Conservation (phyloP, 352 stramenopile species). For the Phytophthora pluvialis region DNA sequence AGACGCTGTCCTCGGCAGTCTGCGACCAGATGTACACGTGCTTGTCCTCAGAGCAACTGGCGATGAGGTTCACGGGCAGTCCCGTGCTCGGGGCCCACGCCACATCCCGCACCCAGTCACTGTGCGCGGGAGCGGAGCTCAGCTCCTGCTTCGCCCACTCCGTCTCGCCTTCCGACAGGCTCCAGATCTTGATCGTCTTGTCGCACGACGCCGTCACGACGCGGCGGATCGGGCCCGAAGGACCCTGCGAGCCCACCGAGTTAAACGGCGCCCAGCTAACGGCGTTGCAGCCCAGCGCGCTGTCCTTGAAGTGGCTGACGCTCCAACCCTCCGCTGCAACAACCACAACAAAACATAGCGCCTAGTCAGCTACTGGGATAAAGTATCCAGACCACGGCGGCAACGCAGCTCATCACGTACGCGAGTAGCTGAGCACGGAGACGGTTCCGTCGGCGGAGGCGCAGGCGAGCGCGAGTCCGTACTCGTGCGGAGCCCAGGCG, state of each 20-base stretch:
- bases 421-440: constrained; percentile 84
- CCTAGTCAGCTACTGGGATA: background rate
- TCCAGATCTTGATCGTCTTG: constrained; percentile 98
- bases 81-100: constrained; percentile 96
- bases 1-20: constrained; percentile 68
- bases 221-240: constrained; percentile 60
- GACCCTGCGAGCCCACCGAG: constrained; percentile 58
- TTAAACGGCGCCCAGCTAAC: constrained; percentile 96
- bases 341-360: constrained; percentile 8
- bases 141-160: constrained; percentile 86
- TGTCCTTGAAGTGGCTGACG: constrained; percentile 94
- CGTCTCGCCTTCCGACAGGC: constrained; percentile 67
- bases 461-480: constrained; percentile 93
- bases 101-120: constrained; percentile 97
- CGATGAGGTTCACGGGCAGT: constrained; percentile 94
- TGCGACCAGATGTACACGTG: constrained; percentile 97
- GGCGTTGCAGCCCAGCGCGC: constrained; percentile 95
- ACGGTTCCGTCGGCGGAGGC: constrained; percentile 96
- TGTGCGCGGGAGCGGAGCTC: constrained; percentile 86
- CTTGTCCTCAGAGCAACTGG: constrained; percentile 90
- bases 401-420: constrained; percentile 40
- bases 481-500: constrained; percentile 97
- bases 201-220: constrained; percentile 98
- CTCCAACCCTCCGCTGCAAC: constrained; percentile 85
- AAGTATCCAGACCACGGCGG: background rate